phyloP scores from a whole-genome alignment of 2,329 filamentous ascomycete genomes.

The Colletotrichum siamense region DNA sequence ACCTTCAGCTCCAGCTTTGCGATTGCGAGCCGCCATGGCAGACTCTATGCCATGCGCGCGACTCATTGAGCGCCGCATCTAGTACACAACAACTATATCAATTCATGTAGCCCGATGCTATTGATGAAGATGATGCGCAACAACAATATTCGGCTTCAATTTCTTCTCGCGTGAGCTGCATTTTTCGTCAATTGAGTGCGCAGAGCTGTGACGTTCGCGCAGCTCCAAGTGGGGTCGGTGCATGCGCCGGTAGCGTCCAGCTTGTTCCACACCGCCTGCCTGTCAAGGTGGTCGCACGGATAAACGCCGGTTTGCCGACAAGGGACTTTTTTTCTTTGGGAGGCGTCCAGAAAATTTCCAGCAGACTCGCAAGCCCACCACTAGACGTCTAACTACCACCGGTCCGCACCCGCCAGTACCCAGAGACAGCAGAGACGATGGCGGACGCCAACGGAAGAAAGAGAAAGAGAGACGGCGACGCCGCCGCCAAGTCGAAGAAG shows the following conservation, averaged over 20 bases:
- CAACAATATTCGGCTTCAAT: not conserved
- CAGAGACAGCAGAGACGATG: slow-evolving; percentile 34
- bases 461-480: slow-evolving; percentile 55
- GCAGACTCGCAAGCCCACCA: not conserved
- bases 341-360: slow-evolving; percentile 24
- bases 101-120: not conserved
- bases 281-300: not conserved
- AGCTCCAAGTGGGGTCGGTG: not conserved
- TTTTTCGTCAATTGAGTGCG: not conserved
- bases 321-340: slow-evolving; percentile 5
- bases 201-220: not conserved
- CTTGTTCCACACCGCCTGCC: slow-evolving; percentile 8
- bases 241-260: not conserved
- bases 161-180: not conserved
- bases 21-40: not conserved
- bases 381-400: not conserved
- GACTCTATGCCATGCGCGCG: not conserved
- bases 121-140: not conserved
- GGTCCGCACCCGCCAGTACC: not conserved
- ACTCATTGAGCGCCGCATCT: not conserved
- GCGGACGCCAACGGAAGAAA: slow-evolving; percentile 51
- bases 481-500: slow-evolving; percentile 50
- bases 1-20: not conserved
- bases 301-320: slow-evolving; percentile 6
- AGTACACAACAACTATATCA: not conserved